Percentiles rank a stretch among this genome's conserved stretches.
Conservation (phyloP, 2,329 filamentous ascomycete genomes). For the Dothideomycetes sp. region DNA sequence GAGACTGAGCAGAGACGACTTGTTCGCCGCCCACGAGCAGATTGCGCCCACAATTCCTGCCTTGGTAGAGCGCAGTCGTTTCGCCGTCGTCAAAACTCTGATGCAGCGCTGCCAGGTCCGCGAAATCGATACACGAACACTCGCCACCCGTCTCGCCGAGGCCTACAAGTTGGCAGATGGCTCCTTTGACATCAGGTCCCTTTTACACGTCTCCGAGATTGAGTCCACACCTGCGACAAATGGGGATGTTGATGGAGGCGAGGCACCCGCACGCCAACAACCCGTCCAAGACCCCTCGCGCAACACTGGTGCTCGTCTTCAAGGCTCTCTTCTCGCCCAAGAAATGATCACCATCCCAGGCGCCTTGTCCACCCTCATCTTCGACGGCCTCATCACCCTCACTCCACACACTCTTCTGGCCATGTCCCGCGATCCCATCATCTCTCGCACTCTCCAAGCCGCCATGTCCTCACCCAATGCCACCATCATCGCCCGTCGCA, state of each 20-base stretch:
- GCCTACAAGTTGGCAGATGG: conserved; percentile 42
- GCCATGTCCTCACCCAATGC: conserved; percentile 46
- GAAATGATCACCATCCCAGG: conserved; percentile 68
- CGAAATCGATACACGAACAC: conserved; percentile 42
- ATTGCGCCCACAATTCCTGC: conserved; percentile 63
- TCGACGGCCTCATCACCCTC: conserved; percentile 44
- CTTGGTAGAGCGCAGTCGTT: conserved; percentile 64
- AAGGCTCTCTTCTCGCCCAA: conserved; percentile 74
- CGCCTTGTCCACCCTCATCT: conserved; percentile 56
- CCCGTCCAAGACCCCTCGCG: conserved; percentile 12
- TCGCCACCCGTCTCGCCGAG: conserved; percentile 47
- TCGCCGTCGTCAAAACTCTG: conserved; percentile 67
- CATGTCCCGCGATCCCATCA: conserved; percentile 51
- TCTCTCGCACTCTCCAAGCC: conserved; percentile 54
- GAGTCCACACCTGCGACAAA: conserved; percentile 8
- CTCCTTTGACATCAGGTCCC: conserved; percentile 43
- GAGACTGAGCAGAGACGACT: conserved; percentile 75
- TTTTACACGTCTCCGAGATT: conserved; percentile 45
- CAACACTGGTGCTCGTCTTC: conserved; percentile 35
- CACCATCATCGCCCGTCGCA: conserved; percentile 47
- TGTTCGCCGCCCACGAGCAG: conserved; percentile 59
- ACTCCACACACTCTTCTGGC: conserved; percentile 41
- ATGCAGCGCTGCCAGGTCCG: conserved; percentile 74
- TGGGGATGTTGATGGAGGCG: conserved; percentile 3
- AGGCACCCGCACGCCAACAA: conserved; percentile 6